These are phyloP conservation scores for Monosporascus sp. DNA, from an alignment of 2,329 filamentous ascomycete genomes.

Conservation along the genomic window DNA sequence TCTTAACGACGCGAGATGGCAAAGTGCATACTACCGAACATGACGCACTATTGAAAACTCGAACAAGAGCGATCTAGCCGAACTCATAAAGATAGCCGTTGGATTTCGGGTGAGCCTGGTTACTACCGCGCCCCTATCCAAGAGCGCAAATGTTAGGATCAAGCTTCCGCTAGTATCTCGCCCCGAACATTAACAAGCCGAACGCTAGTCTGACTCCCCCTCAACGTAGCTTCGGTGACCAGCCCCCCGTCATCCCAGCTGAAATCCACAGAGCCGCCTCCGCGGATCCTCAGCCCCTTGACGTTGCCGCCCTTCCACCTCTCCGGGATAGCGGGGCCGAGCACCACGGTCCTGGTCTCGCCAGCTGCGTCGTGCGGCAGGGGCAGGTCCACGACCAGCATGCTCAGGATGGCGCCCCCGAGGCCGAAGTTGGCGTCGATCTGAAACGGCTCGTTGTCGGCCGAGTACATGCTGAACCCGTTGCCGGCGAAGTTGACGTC, in stretches of 20 bases:
- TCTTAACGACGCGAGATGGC: too few species aligned
- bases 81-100: too few species aligned
- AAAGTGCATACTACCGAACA: too few species aligned
- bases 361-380: slow-evolving; percentile 11
- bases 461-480: slow-evolving; percentile 46
- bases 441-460: slow-evolving; percentile 44
- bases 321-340: slow-evolving; percentile 43
- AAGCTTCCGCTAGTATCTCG: neutral
- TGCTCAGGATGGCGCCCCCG: slow-evolving; percentile 42
- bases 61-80: too few species aligned
- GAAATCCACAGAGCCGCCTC: slow-evolving; percentile 39
- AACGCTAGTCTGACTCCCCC: slow-evolving; percentile 6
- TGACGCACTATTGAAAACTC: too few species aligned
- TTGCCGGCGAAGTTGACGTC: slow-evolving; percentile 45
- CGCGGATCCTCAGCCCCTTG: slow-evolving; percentile 37
- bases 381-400: slow-evolving; percentile 47
- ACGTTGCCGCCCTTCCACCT: slow-evolving; percentile 40
- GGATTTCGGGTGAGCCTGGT: too few species aligned
- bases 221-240: slow-evolving; percentile 19
- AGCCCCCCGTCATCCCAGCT: slow-evolving; percentile 34
- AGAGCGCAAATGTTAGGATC: too few species aligned
- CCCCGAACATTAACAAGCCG: slow-evolving; percentile 10
- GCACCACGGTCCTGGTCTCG: slow-evolving; percentile 29
- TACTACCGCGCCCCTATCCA: too few species aligned
- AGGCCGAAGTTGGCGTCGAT: slow-evolving; percentile 55